Evolutionary conservation across 805 yeast genomes (phyloP).

Genomic region (Myxozyma neotropica): DNA sequence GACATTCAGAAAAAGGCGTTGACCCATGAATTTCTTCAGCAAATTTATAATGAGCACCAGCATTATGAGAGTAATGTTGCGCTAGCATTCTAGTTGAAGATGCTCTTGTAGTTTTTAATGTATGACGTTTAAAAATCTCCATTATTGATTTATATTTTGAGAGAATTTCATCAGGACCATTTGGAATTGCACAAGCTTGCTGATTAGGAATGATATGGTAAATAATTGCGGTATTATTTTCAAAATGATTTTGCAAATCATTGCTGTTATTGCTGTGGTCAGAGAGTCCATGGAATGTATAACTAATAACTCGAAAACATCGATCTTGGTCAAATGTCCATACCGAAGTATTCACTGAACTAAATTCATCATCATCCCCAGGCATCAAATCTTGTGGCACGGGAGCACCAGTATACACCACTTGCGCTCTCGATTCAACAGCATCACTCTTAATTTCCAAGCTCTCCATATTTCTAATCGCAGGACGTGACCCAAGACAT

Average conservation of each 20-base stretch:
- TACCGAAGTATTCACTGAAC: not conserved
- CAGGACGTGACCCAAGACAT: too few relatives aligned
- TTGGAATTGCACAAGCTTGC: not conserved
- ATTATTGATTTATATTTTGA: too few relatives aligned
- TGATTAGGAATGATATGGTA: not conserved
- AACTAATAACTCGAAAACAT: not conserved
- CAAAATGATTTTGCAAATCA: too few relatives aligned
- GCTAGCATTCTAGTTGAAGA: not conserved
- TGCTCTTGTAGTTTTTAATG: not conserved
- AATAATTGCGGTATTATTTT: not conserved
- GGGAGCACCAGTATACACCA: not conserved
- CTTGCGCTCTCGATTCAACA: not conserved
- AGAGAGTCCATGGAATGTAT: not conserved
- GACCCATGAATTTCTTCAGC: not conserved
- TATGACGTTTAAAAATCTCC: not conserved
- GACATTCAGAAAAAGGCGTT: not conserved
- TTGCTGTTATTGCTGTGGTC: not conserved
- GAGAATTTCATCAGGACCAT: not conserved
- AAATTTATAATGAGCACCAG: not conserved
- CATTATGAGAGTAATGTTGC: conserved; percentile 4
- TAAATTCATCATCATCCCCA: not conserved
- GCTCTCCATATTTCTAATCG: not conserved
- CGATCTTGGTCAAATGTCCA: not conserved
- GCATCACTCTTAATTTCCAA: not conserved
- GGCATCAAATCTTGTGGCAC: not conserved